Base-by-base conservation (phyloP, 2,329 filamentous ascomycete genomes). In the Lanzia echinophila region DNA sequence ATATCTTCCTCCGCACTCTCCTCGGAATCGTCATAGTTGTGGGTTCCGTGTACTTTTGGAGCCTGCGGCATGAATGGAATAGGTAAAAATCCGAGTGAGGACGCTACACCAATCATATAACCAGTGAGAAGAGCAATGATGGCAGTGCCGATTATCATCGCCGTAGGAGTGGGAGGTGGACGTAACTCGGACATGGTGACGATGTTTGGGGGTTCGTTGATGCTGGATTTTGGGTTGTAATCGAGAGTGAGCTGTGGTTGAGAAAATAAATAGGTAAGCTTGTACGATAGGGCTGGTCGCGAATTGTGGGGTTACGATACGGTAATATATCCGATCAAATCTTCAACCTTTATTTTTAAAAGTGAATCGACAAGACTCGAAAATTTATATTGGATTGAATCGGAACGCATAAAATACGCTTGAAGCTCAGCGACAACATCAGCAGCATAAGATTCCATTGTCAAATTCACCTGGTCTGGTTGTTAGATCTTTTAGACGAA, bases 41-140 rank as follows among this genome's bases (percentile, higher is more conserved):
- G 83, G 73, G 76, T 85, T 17, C 64, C 63, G 11, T 58, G 55
- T 13, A 42, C 81, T 69, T 62, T 54, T 71, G 77, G 57, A 3
- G 55, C 41, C 48, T 58, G 58, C 8, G 61, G 48, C 39, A 55
- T 55, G 52, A 68, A 68, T 3, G 66, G 67, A 5, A 80, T 79
- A 17, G 83, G 78, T 71, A 90, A 90, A 56, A 95, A 73, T 58
- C 88, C 90, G 13, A 96, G 79, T 36, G 79, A 81, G 19, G 81
- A 77, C 17, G 78, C 82, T 56, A 95, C 73, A 59, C 89, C 90
- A 19, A 96, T 78, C 54, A 90, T 82, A 72, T 92, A 95, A 63
- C 91, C 91, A 1, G 82, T 79, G 51, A 94, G 69, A 61, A 88
- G 83, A 58, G 86, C 81, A 54, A 92, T 73, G 58, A 95, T 79